phyloP scores from a whole-genome alignment of 2,329 filamentous ascomycete species.

The Leptographium lundbergii region DNA sequence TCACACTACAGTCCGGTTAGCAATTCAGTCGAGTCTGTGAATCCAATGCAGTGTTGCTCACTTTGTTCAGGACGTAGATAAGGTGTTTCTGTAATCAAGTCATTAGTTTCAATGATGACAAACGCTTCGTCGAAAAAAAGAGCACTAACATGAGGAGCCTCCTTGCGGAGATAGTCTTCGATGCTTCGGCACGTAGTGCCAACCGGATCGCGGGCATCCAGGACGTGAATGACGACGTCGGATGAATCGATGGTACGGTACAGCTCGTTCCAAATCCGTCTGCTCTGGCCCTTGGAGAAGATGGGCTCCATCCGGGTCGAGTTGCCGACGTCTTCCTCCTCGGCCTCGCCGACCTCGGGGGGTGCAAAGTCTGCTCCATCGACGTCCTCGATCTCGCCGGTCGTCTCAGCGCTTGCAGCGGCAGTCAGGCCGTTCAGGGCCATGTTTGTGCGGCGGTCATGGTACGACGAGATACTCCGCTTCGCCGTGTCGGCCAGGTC shows the following conservation, averaged over 20 bases:
- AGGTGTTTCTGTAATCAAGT: constrained; percentile 54
- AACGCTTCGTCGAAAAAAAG: too few species aligned
- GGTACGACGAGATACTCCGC: constrained; percentile 69
- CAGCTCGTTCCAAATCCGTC: constrained; percentile 94
- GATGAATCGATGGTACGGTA: constrained; percentile 72
- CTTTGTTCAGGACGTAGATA: constrained; percentile 75
- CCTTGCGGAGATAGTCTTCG: constrained; percentile 85
- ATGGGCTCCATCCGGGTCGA: constrained; percentile 64
- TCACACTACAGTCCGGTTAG: constrained; percentile 42
- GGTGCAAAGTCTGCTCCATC: constrained; percentile 22
- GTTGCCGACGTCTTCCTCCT: constrained; percentile 17
- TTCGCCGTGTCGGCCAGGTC: constrained; percentile 72
- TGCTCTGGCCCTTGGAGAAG: constrained; percentile 89
- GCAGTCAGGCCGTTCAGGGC: constrained; percentile 62
- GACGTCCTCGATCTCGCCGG: constrained; percentile 20
- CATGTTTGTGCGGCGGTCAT: constrained; percentile 47
- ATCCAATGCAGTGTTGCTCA: background rate
- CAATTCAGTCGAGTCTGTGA: background rate
- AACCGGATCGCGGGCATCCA: constrained; percentile 79
- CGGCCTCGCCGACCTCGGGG: constrained; percentile 8
- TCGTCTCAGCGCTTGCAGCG: background rate
- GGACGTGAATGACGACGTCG: constrained; percentile 89
- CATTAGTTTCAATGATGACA: background rate
- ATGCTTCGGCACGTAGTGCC: constrained; percentile 83
- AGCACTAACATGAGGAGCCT: constrained; percentile 58